Evolutionary conservation across 1,284 basidiomycete genomes (phyloP).

Genomic region (Nidula niveotomentosa): DNA sequence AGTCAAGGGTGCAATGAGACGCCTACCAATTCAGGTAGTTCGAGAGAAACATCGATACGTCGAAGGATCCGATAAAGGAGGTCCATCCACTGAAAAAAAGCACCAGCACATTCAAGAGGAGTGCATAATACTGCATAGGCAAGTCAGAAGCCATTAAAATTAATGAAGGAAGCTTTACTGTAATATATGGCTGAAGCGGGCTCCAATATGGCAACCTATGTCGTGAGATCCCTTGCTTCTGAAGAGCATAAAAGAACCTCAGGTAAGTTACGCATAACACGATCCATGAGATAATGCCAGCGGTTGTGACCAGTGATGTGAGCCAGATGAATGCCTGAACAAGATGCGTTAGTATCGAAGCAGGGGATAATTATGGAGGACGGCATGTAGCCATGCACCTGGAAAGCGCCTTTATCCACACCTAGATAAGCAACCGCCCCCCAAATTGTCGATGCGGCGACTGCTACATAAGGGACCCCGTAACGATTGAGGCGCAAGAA

Average conservation of each 20-base stretch:
- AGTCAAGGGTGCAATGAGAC: not conserved
- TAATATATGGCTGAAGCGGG: slow-evolving; percentile 23
- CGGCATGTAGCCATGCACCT: slow-evolving; percentile 7
- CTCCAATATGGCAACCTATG: slow-evolving; percentile 19
- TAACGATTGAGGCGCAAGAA: slow-evolving; percentile 21
- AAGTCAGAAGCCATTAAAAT: not conserved
- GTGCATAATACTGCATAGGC: slow-evolving; percentile 19
- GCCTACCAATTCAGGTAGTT: slow-evolving; percentile 25
- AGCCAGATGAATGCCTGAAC: slow-evolving; percentile 22
- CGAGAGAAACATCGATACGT: slow-evolving; percentile 15
- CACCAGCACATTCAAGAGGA: slow-evolving; percentile 19
- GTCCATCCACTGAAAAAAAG: slow-evolving; percentile 21
- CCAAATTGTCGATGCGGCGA: slow-evolving; percentile 18
- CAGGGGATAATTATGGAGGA: not conserved
- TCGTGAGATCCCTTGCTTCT: slow-evolving; percentile 17
- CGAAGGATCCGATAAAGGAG: slow-evolving; percentile 18
- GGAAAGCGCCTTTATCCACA: slow-evolving; percentile 18
- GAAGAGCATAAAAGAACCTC: slow-evolving; percentile 20
- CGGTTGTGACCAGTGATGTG: slow-evolving; percentile 21
- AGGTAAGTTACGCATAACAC: slow-evolving; percentile 22
- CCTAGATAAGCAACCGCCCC: slow-evolving; percentile 20
- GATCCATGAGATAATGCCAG: slow-evolving; percentile 23
- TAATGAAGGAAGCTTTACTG: slow-evolving; percentile 9
- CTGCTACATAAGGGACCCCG: slow-evolving; percentile 21
- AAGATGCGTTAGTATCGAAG: not conserved